phyloP scores from a whole-genome alignment of 768 basidiomycete genomes.

The Coprinellus micaceus region DNA sequence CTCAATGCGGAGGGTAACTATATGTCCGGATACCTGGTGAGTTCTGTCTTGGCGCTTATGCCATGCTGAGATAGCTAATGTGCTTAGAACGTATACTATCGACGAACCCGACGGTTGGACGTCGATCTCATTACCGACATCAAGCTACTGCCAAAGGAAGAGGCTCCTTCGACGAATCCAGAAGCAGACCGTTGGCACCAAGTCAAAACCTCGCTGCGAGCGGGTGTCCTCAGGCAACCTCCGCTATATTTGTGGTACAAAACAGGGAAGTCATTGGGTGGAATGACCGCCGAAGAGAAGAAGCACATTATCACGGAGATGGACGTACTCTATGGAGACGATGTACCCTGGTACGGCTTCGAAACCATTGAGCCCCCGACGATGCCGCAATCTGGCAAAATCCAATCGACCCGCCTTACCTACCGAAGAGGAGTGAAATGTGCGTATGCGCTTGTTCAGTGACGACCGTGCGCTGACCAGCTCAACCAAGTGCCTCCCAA shows the following conservation, averaged over 20 bases:
- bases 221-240: slow-evolving; percentile 54
- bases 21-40: slow-evolving; percentile 57
- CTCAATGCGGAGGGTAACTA: slow-evolving; percentile 61
- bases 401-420: slow-evolving; percentile 60
- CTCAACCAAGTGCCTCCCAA: slow-evolving; percentile 54
- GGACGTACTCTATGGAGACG: slow-evolving; percentile 87
- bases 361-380: slow-evolving; percentile 63
- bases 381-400: slow-evolving; percentile 36
- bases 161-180: slow-evolving; percentile 36
- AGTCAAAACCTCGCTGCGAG: slow-evolving; percentile 56
- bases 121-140: slow-evolving; percentile 77
- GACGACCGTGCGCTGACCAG: slow-evolving; percentile 7
- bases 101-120: slow-evolving; percentile 80
- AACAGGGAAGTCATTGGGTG: slow-evolving; percentile 56
- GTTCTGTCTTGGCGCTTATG: slow-evolving; percentile 19
- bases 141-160: slow-evolving; percentile 53
- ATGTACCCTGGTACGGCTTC: slow-evolving; percentile 83
- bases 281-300: slow-evolving; percentile 58
- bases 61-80: background rate
- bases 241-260: slow-evolving; percentile 80
- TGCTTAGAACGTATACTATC: slow-evolving; percentile 68
- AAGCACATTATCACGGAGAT: slow-evolving; percentile 79
- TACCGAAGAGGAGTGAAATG: slow-evolving; percentile 73
- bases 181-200: slow-evolving; percentile 58
- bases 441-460: slow-evolving; percentile 29